Evolutionary conservation across 805 yeast species (phyloP), one percentile per base, ranked within the genome.

Genomic region (Kodamaea jinghongensis): DNA sequence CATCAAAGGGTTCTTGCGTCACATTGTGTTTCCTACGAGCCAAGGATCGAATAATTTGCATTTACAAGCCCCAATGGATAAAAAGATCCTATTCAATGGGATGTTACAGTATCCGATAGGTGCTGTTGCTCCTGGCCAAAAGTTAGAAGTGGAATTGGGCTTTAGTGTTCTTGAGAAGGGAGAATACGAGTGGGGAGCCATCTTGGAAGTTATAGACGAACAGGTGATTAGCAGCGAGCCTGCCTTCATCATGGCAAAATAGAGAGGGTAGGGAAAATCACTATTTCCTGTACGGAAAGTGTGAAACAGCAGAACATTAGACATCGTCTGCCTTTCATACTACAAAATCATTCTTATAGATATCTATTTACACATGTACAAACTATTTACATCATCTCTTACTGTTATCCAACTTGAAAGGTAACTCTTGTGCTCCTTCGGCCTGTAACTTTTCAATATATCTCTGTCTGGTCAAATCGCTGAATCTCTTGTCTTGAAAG

Each of bases 401-500:
- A 17, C 60, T 47, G 44, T 46, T 46, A 28, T 50, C 57, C 54
- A 56, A 53, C 39, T 53, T 56, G 49, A 56, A 54, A 13, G 61
- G 61, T 39, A 56, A 50, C 26, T 55, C 58, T 43, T 44, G 46
- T 12, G 79, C 85, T 17, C 88, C 87, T 47, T 81, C 79, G 13
- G 76, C 79, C 54, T 83, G 87, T 51, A 87, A 79, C 56, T 84
- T 81, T 40, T 73, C 74, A 52, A 87, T 61, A 60, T 85, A 81
- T 48, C 74, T 70, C 47, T 78, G 84, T 60, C 83, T 81, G 51
- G 79, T 78, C 46, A 78, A 65, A 50, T 88, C 96, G 43, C 79
- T 82, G 28, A 81, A 83, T 51, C 96, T 77, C 61, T 89, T 90
- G 61, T 88, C 91, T 57, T 89, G 91, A 70, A 91, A 90, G 60